Conservation (phyloP, 1,139 yeast species). For the Sugiyamaella castrensis region DNA sequence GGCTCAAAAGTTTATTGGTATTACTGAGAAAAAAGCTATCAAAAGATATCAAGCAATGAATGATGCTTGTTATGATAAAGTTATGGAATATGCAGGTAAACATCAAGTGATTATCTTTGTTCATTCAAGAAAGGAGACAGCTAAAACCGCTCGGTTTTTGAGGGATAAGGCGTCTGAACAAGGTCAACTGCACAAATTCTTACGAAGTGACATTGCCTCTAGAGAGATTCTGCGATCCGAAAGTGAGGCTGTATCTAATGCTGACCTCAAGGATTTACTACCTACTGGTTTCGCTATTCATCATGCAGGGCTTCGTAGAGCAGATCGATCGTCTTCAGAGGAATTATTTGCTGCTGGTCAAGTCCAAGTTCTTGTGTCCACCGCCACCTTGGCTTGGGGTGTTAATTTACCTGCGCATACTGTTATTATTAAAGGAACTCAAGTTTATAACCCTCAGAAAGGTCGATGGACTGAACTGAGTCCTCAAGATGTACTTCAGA, state of each 20-base stretch:
- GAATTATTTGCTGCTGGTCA: conserved; percentile 87
- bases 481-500: conserved; percentile 91
- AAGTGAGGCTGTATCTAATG: conserved; percentile 53
- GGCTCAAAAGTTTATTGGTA: conserved; percentile 82
- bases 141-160: conserved; percentile 74
- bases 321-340: conserved; percentile 76
- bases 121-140: conserved; percentile 91
- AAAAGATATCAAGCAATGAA: conserved; percentile 81
- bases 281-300: conserved; percentile 84
- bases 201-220: conserved; percentile 54
- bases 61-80: conserved; percentile 85
- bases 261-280: conserved; percentile 57
- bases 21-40: conserved; percentile 79
- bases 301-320: conserved; percentile 83
- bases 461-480: conserved; percentile 88
- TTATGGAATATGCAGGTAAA: conserved; percentile 60
- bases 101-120: conserved; percentile 88
- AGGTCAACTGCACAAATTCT: conserved; percentile 48
- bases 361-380: conserved; percentile 76
- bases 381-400: conserved; percentile 99
- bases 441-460: conserved; percentile 84
- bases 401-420: conserved; percentile 97
- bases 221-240: conserved; percentile 66
- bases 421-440: conserved; percentile 92
- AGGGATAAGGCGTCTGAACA: conserved; percentile 59